Base-by-base conservation (phyloP, 805 yeast species). In the Lipomyces sp. region DNA sequence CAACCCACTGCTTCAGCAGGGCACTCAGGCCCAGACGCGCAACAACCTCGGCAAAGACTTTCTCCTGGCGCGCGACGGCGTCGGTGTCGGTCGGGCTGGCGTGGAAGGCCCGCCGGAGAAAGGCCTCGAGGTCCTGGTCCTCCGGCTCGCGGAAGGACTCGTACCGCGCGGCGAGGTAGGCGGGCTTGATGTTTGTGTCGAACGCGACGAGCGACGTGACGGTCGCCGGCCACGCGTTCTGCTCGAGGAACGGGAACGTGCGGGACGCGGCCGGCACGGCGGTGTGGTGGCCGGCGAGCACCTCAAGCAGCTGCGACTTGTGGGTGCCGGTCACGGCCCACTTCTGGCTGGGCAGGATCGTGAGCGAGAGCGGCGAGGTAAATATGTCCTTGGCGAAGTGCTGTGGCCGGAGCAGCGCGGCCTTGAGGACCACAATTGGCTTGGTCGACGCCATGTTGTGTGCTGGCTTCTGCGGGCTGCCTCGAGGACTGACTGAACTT, bases 141-240 rank as follows among this genome's bases (percentile, higher is more conserved):
- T 84, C 82, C 52, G 80, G 88, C 56, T 91, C 97, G 53, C 90
- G 84, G 65, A 79, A 86, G 48, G 80, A 80, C 68, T 91, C 98
- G 64, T 87, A 91, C 45, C 98, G 69, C 1, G 98, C 96, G 45
- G 95, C 82, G 32, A 91, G 61, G 70, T 90, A 95, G 0, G 89
- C 86, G 7, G 74, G 71, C 31, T 60, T 58, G 34, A 68, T 59
- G 19, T 60, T 57, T 14, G 81, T 70, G 48, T 74, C 72, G 58
- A 80, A 80, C 56, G 73, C 73, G 5, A 80, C 65, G 47, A 70
- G 63, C 43, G 70, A 69, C 21, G 72, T 70, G 10, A 68, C 78
- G 39, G 75, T 72, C 1, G 76, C 60, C 1, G 82, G 79, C 72
- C 76, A 70, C 2, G 61, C 47, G 11, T 74, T 68, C 33, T 70